phyloP scores from a whole-genome alignment of 257 asterid genomes.

The Plantago major region DNA sequence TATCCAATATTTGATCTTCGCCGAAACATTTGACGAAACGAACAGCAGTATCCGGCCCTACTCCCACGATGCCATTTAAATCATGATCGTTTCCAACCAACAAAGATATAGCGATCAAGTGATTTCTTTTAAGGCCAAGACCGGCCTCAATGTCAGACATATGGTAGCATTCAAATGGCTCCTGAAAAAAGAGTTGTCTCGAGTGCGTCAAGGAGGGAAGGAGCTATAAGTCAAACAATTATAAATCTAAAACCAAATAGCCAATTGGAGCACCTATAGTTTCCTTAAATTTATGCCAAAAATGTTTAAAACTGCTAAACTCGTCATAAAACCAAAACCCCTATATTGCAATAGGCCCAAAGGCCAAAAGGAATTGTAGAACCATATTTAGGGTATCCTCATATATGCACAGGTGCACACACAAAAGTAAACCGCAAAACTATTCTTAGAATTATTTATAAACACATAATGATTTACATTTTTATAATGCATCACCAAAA shows the following conservation, averaged over 20 bases:
- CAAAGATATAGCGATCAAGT: slow-evolving; percentile 79
- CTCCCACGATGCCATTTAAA: slow-evolving; percentile 70
- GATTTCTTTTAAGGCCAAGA: slow-evolving; percentile 76
- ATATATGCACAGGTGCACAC: too few species aligned
- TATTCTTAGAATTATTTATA: too few species aligned
- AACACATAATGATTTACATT: too few species aligned
- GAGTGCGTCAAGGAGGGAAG: slow-evolving; percentile 8
- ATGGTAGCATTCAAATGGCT: slow-evolving; percentile 84
- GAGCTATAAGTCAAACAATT: not conserved
- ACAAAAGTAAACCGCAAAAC: too few species aligned
- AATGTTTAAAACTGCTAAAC: too few species aligned
- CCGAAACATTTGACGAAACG: slow-evolving; percentile 73
- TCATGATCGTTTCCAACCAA: slow-evolving; percentile 91
- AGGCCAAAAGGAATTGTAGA: too few species aligned
- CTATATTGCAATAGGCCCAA: too few species aligned
- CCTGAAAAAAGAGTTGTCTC: slow-evolving; percentile 42
- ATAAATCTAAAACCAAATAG: not conserved
- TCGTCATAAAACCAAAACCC: too few species aligned
- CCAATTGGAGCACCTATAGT: too few species aligned
- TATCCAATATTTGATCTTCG: slow-evolving; percentile 62
- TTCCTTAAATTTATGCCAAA: too few species aligned
- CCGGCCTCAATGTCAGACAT: slow-evolving; percentile 77
- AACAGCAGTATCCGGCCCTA: slow-evolving; percentile 78
- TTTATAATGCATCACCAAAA: too few species aligned
- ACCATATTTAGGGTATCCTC: too few species aligned